A percentile compares a stretch with the other conserved stretches of the same genome.
phyloP scores from a whole-genome alignment of 768 basidiomycete species.

The Trametes maxima region DNA sequence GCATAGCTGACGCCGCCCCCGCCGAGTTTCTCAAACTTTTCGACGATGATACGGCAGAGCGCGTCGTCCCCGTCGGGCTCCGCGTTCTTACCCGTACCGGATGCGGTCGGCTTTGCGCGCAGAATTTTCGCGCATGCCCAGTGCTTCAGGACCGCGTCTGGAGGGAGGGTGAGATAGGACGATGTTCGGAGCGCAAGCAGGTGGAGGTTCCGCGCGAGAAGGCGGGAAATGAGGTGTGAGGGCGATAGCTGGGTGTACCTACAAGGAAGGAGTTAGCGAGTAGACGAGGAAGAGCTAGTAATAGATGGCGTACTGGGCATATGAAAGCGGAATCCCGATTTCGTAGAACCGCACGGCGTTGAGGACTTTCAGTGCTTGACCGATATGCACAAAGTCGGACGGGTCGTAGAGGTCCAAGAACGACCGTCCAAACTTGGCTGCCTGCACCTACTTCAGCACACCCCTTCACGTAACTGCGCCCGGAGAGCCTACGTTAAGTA shows the following conservation, averaged over 20 bases:
- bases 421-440: slow-evolving; percentile 95
- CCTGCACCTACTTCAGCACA: slow-evolving; percentile 45
- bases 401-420: slow-evolving; percentile 94
- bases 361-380: slow-evolving; percentile 88
- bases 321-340: slow-evolving; percentile 91
- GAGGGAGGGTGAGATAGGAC: slow-evolving; percentile 76
- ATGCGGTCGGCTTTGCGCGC: slow-evolving; percentile 61
- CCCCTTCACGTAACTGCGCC: background rate
- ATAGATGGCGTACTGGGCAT: slow-evolving; percentile 68
- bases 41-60: slow-evolving; percentile 81
- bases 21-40: slow-evolving; percentile 85
- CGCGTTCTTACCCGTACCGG: slow-evolving; percentile 52
- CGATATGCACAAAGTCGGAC: slow-evolving; percentile 90
- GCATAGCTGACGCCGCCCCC: slow-evolving; percentile 86
- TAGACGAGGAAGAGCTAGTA: background rate
- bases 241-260: slow-evolving; percentile 87
- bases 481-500: slow-evolving; percentile 68
- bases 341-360: slow-evolving; percentile 92
- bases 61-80: slow-evolving; percentile 73
- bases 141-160: slow-evolving; percentile 87
- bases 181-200: slow-evolving; percentile 92
- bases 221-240: slow-evolving; percentile 74
- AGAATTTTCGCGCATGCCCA: slow-evolving; percentile 96
- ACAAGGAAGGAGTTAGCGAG: slow-evolving; percentile 8
- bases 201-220: slow-evolving; percentile 87